Conservation (phyloP, 1,139 yeast genomes). For the Hanseniaspora gamundiae region DNA sequence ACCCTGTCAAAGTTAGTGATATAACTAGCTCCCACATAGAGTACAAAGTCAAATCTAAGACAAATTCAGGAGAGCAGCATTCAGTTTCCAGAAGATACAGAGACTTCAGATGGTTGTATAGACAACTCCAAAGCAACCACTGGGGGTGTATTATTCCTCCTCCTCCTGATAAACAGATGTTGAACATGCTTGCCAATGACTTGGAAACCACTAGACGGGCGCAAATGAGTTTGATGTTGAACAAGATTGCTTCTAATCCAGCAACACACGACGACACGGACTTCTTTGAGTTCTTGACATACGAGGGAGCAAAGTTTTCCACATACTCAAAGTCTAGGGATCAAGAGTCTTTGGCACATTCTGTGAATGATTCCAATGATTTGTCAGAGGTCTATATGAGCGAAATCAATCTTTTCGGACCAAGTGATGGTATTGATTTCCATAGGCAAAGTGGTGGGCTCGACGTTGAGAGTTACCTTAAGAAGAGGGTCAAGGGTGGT, state of each 20-base stretch:
- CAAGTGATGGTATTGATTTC: constrained; percentile 20
- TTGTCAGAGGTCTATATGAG: constrained; percentile 28
- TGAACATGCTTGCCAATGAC: constrained; percentile 78
- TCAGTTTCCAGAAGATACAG: constrained; percentile 66
- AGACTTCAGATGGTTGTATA: constrained; percentile 81
- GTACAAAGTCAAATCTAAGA: constrained; percentile 55
- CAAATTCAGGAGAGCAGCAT: not conserved
- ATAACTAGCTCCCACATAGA: constrained; percentile 81
- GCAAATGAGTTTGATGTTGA: constrained; percentile 82
- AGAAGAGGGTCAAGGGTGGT: constrained; percentile 10
- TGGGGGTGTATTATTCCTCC: constrained; percentile 93
- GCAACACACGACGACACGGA: constrained; percentile 59
- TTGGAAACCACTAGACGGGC: constrained; percentile 78
- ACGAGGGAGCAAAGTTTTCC: constrained; percentile 46
- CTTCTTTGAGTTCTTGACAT: constrained; percentile 61
- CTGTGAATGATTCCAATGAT: constrained; percentile 35
- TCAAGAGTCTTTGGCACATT: constrained; percentile 40
- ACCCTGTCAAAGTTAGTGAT: constrained; percentile 88
- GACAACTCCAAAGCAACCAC: constrained; percentile 73
- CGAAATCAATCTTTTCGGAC: constrained; percentile 21
- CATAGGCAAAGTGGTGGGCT: constrained; percentile 23
- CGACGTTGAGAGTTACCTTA: constrained; percentile 17
- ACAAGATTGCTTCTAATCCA: constrained; percentile 47
- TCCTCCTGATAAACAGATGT: constrained; percentile 91
- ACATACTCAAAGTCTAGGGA: constrained; percentile 56